A percentile compares a stretch with the other conserved stretches of the same genome.
Evolutionary conservation across 2,329 filamentous ascomycete genomes (phyloP).

Genomic region (Colletotrichum lentis): DNA sequence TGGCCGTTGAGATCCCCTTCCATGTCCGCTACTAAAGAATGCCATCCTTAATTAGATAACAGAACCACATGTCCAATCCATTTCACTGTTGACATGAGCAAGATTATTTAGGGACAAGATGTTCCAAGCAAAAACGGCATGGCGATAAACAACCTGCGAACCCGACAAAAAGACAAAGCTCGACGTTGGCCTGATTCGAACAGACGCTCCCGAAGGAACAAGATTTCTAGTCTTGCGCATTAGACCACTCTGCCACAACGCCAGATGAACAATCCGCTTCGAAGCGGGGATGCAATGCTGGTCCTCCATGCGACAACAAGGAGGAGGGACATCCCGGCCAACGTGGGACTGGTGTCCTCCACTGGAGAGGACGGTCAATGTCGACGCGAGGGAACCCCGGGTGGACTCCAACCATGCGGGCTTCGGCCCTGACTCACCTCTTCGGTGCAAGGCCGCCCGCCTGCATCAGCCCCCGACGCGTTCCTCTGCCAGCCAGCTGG

Average conservation of each 20-base stretch:
- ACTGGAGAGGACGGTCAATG: not conserved
- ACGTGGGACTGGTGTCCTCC: not conserved
- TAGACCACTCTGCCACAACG: conserved; percentile 38
- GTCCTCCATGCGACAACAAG: not conserved
- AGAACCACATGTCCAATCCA: not conserved
- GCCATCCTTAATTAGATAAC: not conserved
- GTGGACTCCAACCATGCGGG: not conserved
- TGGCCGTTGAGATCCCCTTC: not conserved
- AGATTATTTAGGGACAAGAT: not conserved
- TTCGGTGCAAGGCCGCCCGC: not conserved
- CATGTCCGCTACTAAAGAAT: not conserved
- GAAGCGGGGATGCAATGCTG: not conserved
- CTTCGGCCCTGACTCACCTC: not conserved
- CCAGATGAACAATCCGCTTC: conserved; percentile 1
- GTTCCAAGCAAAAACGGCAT: too few relatives aligned
- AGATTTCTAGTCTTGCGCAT: conserved; percentile 38
- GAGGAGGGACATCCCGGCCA: not conserved
- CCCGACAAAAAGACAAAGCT: not conserved
- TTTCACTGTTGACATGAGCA: not conserved
- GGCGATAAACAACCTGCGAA: not conserved
- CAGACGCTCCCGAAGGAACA: conserved; percentile 31
- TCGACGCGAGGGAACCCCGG: not conserved
- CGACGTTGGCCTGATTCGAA: conserved; percentile 38
- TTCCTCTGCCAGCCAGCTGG: conserved; percentile 1
- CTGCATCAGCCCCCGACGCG: not conserved